Evolutionary conservation across 2,329 filamentous ascomycete genomes (phyloP), one percentile per base, ranked within the genome.

Genomic region (Penicillium janthinellum): DNA sequence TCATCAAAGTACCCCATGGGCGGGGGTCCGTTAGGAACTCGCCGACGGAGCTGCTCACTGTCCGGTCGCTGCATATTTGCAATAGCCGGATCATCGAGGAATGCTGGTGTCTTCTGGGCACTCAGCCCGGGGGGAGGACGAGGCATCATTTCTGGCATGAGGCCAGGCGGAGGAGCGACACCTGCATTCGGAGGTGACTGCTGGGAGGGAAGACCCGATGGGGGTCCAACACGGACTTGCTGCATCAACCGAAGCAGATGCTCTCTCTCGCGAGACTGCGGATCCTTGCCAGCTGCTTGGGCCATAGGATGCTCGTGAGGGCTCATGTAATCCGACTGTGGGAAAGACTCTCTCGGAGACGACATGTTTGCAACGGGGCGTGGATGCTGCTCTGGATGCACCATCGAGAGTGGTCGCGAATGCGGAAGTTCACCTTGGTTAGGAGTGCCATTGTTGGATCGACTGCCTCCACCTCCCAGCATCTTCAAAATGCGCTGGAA

Each of bases 161-260:
- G 73, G 55, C 72, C 67, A 57, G 72, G 70, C 49, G 72, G 75
- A 62, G 71, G 74, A 38, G 64, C 67, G 20, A 72, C 71, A 5
- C 74, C 68, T 8, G 67, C 63, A 60, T 63, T 70, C 4, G 65
- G 68, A 10, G 52, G 42, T 25, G 74, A 61, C 38, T 67, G 73
- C 44, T 70, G 71, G 31, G 63, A 60, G n/a, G 69, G 67, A 59
- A 61, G 20, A 20, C 20, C 20, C 20, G 20, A 71, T 52, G 67
- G 57, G 49, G 54, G 74, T 61, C 69, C 73, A 35, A 78, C 68
- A 45, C 73, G 74, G 15, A 82, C 79, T 69, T 84, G 82, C 66
- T 89, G 86, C 90, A 96, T 95, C 34, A 96, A 82, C 62, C 88
- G 90, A 76, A 96, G 90, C 51, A 96, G 79, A 72, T 95, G 93